Percentiles rank a stretch among this genome's conserved stretches.
These are phyloP conservation scores for Apostasia ramifera DNA, from an alignment of 106 monocot genomes.

Conservation along the genomic window DNA sequence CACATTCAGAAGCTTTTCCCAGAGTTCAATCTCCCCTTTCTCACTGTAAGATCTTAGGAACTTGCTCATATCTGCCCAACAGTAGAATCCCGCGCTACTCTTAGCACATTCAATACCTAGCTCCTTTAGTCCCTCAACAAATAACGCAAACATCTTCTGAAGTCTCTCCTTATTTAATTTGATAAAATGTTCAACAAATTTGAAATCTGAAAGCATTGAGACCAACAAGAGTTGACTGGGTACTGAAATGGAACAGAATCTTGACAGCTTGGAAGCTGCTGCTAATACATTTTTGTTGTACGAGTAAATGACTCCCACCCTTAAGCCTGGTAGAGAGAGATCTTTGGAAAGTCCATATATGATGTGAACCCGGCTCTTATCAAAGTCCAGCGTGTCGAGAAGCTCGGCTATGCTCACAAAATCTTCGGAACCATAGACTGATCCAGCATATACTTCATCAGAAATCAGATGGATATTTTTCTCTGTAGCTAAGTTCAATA, in stretches of 20 bases:
- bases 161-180: constrained; percentile 47
- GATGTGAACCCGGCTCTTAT: constrained; percentile 84
- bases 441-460: constrained; percentile 94
- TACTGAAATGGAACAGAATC: constrained; percentile 68
- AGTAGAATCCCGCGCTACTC: constrained; percentile 76
- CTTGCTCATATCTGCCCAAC: constrained; percentile 94
- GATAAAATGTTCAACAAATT: constrained; percentile 43
- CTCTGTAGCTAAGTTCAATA: constrained; percentile 75
- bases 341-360: constrained; percentile 93
- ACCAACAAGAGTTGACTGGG: constrained; percentile 66
- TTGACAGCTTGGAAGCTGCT: constrained; percentile 53
- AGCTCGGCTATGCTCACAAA: constrained; percentile 77
- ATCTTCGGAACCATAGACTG: constrained; percentile 41
- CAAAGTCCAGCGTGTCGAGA: constrained; percentile 56
- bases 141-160: constrained; percentile 40
- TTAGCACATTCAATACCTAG: constrained; percentile 56
- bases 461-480: constrained; percentile 94
- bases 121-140: constrained; percentile 70
- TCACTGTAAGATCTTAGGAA: constrained; percentile 69
- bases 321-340: constrained; percentile 73
- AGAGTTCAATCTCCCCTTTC: constrained; percentile 85
- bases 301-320: constrained; percentile 86
- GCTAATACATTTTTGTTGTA: constrained; percentile 68
- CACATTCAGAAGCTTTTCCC: constrained; percentile 65
- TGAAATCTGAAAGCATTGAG: constrained; percentile 74